A percentile compares a stretch with the other conserved stretches of the same genome.
Evolutionary conservation across 768 basidiomycete genomes (phyloP).

Genomic region (Trametes coccinea): DNA sequence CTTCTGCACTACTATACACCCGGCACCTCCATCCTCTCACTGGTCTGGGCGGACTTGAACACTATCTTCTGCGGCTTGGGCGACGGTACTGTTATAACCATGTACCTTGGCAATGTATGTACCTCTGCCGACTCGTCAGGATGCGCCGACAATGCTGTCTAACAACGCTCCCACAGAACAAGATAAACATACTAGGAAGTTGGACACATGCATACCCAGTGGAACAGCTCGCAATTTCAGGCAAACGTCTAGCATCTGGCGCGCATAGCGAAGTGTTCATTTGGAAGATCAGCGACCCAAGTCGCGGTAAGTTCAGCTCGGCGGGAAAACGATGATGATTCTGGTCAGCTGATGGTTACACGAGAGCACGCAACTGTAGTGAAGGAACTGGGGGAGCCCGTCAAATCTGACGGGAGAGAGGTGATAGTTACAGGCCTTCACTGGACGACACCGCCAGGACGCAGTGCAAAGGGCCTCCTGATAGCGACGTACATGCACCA

Average conservation of each 20-base stretch:
- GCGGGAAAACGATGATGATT: too few species aligned
- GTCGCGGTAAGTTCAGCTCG: not conserved
- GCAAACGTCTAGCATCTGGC: not conserved
- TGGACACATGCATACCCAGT: constrained; percentile 1
- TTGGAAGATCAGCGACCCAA: not conserved
- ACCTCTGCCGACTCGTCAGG: not conserved
- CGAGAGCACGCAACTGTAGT: too few species aligned
- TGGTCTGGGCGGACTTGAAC: not conserved
- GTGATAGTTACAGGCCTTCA: constrained; percentile 1
- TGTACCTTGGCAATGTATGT: not conserved
- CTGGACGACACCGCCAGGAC: not conserved
- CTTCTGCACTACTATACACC: not conserved
- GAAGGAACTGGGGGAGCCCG: not conserved
- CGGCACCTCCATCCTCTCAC: not conserved
- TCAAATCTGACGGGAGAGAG: not conserved
- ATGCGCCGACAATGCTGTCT: not conserved
- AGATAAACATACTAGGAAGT: not conserved
- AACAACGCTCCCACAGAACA: not conserved
- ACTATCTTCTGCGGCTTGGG: not conserved
- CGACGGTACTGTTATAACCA: not conserved
- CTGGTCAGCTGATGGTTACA: not conserved
- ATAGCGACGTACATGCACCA: constrained; percentile 3
- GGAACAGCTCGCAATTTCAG: not conserved
- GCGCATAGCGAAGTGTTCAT: not conserved
- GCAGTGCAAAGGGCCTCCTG: not conserved